Conservation (phyloP, 495 filamentous ascomycete genomes). For the Neurospora sp. region DNA sequence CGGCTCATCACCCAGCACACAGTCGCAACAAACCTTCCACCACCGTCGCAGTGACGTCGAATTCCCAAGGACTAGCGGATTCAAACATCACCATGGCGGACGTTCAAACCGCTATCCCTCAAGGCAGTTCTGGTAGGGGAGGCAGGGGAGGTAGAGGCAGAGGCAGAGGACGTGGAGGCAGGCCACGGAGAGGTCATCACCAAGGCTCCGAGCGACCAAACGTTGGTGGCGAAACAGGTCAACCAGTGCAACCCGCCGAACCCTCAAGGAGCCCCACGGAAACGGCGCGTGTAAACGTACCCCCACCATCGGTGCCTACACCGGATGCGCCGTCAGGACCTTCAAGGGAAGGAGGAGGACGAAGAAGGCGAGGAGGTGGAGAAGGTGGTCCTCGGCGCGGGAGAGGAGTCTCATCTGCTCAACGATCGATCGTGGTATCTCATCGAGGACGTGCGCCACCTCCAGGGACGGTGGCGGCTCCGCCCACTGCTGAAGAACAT, state of each 20-base stretch:
- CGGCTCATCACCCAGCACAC: background rate
- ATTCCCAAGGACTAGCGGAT: background rate
- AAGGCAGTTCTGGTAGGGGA: slow-evolving; percentile 13
- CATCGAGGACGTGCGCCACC: slow-evolving; percentile 45
- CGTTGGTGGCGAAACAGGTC: background rate
- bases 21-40: background rate
- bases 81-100: slow-evolving; percentile 11
- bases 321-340: background rate
- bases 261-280: background rate
- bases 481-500: slow-evolving; percentile 18
- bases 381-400: slow-evolving; percentile 18
- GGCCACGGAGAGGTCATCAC: slow-evolving; percentile 3
- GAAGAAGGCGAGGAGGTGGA: slow-evolving; percentile 26
- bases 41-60: background rate
- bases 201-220: background rate
- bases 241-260: background rate
- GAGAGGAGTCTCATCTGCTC: slow-evolving; percentile 7
- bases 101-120: slow-evolving; percentile 2
- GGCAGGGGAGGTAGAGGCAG: slow-evolving; percentile 12
- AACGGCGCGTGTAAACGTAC: background rate
- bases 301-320: background rate
- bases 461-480: background rate
- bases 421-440: slow-evolving; percentile 29
- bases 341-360: slow-evolving; percentile 12
- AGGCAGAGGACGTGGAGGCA: slow-evolving; percentile 1